Conservation (phyloP, 2,329 filamentous ascomycete species). For the Trichoderma koningiopsis region DNA sequence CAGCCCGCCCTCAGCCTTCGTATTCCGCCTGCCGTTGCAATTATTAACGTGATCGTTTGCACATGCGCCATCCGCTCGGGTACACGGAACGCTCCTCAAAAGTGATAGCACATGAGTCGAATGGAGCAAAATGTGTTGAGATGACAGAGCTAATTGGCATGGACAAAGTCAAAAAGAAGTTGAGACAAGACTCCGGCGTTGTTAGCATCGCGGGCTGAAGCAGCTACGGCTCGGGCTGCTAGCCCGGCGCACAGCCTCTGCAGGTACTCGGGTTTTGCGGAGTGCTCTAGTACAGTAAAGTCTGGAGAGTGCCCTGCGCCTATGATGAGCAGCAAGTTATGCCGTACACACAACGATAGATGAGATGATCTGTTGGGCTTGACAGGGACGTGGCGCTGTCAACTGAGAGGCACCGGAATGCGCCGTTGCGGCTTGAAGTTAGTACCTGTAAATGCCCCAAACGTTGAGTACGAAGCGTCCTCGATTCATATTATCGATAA, state of each 20-base stretch:
- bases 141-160: neutral
- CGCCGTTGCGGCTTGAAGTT: neutral
- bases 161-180: neutral
- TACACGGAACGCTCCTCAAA: neutral
- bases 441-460: neutral
- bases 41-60: neutral
- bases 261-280: conserved; percentile 4
- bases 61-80: neutral
- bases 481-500: neutral
- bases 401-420: neutral
- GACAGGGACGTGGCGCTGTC: neutral
- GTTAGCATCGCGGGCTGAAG: conserved; percentile 1
- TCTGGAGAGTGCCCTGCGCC: neutral
- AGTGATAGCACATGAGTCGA: neutral
- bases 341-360: neutral
- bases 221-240: conserved; percentile 12
- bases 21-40: neutral
- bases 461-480: neutral
- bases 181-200: neutral
- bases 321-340: neutral
- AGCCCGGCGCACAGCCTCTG: conserved; percentile 18
- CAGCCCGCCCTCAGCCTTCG: neutral
- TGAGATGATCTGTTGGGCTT: neutral
- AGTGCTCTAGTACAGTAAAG: neutral
- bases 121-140: neutral